Base-by-base conservation (phyloP, 2,329 filamentous ascomycete genomes). In the Cladosporium sp. region DNA sequence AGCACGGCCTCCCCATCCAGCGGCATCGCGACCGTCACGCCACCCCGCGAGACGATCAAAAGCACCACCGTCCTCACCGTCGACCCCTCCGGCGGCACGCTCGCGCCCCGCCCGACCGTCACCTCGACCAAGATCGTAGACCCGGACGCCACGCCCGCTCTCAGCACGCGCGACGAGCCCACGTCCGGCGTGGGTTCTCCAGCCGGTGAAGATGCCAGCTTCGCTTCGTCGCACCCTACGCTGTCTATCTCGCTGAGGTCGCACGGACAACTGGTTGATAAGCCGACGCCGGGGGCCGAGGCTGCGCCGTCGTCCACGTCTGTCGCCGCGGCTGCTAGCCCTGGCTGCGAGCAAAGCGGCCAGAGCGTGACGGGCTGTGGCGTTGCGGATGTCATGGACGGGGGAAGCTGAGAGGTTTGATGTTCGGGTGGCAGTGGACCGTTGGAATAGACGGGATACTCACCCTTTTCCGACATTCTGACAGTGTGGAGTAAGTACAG, bases 1-100 rank as follows among this genome's bases (percentile, higher is more conserved):
- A 59, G 56, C 18, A 61, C 56, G 35, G 43, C 58, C 19, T 56
- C 49, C 6, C 31, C 59, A 13, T 46, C 62, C 43, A 65, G 61
- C 22, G 38, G 33, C 9, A n/a, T 50, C n/a, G 28, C 43, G 13
- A 42, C 35, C 2, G 34, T 46, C 43, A 52, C 49, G 16, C 49
- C 49, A 10, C 28, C 43, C 6, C 38, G 46, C 5, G 16, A 40
- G 32, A 52, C 43, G 3, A 28, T 52, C 9, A 45, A 28, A 11
- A 52, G 49, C 49, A 52, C 49, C 8, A 46, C 28, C 1, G 6
- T 52, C 14, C 49, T 52, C 13, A 52, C 49, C 8, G 43, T 52
- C 22, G 49, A 52, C 16, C 33, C 42, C 2, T 52, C 43, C 9
- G 55, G 56, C 28, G 50, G 42, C 31, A 56, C 57, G 1, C 37